Percentiles rank a stretch among this genome's conserved stretches.
These are phyloP conservation scores for Babesia gibsoni DNA, from an alignment of 169 alveolate species.

Conservation along the genomic window DNA sequence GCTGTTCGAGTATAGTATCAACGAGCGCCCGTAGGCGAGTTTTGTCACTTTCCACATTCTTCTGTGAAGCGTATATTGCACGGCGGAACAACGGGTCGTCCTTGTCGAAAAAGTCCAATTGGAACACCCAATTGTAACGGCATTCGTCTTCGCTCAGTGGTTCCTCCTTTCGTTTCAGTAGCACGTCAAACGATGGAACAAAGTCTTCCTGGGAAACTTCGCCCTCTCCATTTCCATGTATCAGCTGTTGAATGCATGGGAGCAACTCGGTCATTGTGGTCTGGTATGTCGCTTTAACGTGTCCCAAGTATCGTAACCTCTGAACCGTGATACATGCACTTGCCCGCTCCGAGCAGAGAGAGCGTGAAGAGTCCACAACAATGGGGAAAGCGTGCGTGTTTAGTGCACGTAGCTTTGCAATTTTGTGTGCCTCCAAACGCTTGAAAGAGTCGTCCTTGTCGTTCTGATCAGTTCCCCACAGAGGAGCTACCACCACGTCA, in stretches of 20 bases:
- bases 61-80: slow-evolving; percentile 23
- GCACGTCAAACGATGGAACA: slow-evolving; percentile 5
- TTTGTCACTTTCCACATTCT: slow-evolving; percentile 1
- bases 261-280: slow-evolving; percentile 40
- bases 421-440: slow-evolving; percentile 11
- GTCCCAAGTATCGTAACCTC: slow-evolving; percentile 13
- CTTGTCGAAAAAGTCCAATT: slow-evolving; percentile 52
- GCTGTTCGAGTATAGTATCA: neutral
- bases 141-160: slow-evolving; percentile 17
- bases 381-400: slow-evolving; percentile 8
- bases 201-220: neutral
- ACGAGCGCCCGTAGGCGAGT: neutral
- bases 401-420: slow-evolving; percentile 17
- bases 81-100: slow-evolving; percentile 51
- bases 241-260: slow-evolving; percentile 19
- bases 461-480: too few relatives aligned
- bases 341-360: slow-evolving; percentile 15
- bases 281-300: slow-evolving; percentile 34
- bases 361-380: slow-evolving; percentile 32
- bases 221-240: slow-evolving; percentile 10
- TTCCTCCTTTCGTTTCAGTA: slow-evolving; percentile 13
- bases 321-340: slow-evolving; percentile 5
- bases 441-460: too few relatives aligned
- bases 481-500: too few relatives aligned
- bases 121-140: slow-evolving; percentile 49